Base-by-base conservation (phyloP, 2,329 filamentous ascomycete species). In the Alternaria consortialis region DNA sequence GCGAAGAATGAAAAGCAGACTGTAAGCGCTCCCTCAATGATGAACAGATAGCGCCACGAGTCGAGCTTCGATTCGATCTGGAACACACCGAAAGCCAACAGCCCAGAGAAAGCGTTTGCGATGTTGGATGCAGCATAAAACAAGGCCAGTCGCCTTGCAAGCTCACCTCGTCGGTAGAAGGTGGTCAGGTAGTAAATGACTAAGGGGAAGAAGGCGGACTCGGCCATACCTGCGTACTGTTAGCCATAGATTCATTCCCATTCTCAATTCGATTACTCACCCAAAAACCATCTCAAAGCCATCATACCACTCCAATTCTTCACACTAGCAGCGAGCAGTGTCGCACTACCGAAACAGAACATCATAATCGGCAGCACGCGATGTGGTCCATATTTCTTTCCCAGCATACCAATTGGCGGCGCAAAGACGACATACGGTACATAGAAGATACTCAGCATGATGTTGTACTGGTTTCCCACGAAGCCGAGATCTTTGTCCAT, bases 81-180 rank as follows among this genome's bases (percentile, higher is more conserved):
- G 74, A 90, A 90, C 7, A 87, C 85, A 4, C 84, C 87, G 60
- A 86, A 89, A 0, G 87, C 82, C 13, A 89, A 80, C 1, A 89
- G 77, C 4, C 87, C 87, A 0, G 84, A 84, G 68, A 90, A 90
- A 2, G 88, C 88, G 58, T 87, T 88, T 23, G 91, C 91, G 60
- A 94, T 90, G 70, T 90, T 91, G 25, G 86, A 88, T 0, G 90
- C 90, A 0, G 90, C 91, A 68, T 93, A 94, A 80, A 93, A 93
- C 60, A 92, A 80, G 36, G 90, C 90, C 1, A 92, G 81, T 3
- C 90, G 86, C 8, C 90, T 83, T 6, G 90, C 90, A 3, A 93
- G 84, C 74, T 93, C 90, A 32, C 87, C 87, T 55, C 90, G 85
- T 15, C 89, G 86, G 75, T 93, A 93, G 75, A 92, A 92, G 1